A percentile compares a stretch with the other conserved stretches of the same genome.
Conservation (phyloP, 1,139 yeast species). For the Candida pseudocylindracea region DNA sequence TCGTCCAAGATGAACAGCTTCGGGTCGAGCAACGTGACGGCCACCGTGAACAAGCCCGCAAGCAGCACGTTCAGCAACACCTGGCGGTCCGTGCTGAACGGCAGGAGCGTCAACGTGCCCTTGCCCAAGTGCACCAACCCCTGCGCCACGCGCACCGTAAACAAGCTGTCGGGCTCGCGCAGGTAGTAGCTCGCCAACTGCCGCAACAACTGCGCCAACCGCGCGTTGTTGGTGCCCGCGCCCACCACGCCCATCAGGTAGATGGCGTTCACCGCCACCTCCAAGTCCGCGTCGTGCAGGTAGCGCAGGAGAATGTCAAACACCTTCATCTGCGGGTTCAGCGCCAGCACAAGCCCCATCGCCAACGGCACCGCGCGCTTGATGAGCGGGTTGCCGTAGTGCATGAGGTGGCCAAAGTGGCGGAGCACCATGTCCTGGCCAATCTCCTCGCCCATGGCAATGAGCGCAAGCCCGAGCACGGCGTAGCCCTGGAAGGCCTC, state of each 20-base stretch:
- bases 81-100: constrained; percentile 78
- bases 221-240: constrained; percentile 96
- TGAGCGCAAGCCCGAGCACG: constrained; percentile 81
- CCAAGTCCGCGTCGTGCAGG: constrained; percentile 88
- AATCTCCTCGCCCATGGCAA: constrained; percentile 96
- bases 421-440: constrained; percentile 96
- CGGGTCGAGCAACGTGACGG: constrained; percentile 75
- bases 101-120: constrained; percentile 77
- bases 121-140: constrained; percentile 92
- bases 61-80: constrained; percentile 74
- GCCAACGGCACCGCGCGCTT: constrained; percentile 95
- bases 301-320: constrained; percentile 90
- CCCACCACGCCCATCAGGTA: constrained; percentile 97
- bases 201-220: constrained; percentile 86
- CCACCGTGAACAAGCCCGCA: constrained; percentile 73
- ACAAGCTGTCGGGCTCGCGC: constrained; percentile 76
- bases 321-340: constrained; percentile 93
- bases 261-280: constrained; percentile 87
- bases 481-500: constrained; percentile 72
- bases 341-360: constrained; percentile 83
- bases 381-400: constrained; percentile 82
- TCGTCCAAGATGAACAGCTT: constrained; percentile 35
- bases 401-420: constrained; percentile 95
- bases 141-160: constrained; percentile 87
- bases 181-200: constrained; percentile 88